A percentile compares a stretch with the other conserved stretches of the same genome.
Conservation (phyloP, 305 asterid species). For the Andrographis paniculata region DNA sequence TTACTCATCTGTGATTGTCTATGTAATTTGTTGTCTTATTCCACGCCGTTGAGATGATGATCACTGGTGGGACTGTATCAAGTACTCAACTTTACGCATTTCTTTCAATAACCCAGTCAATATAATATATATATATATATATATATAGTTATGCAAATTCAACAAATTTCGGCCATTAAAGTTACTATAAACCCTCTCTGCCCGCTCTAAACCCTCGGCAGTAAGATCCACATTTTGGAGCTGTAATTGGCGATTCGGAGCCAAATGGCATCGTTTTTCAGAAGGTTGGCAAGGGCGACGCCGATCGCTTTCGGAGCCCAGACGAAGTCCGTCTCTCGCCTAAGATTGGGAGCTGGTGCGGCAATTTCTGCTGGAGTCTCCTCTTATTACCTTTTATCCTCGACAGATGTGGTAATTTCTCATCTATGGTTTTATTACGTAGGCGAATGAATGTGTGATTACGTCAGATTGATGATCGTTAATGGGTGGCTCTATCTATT, state of each 20-base stretch:
- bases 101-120: too few relatives aligned
- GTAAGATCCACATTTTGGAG: neutral
- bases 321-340: slow-evolving; percentile 35
- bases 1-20: too few relatives aligned
- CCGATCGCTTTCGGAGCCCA: slow-evolving; percentile 41
- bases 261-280: slow-evolving; percentile 50
- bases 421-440: slow-evolving; percentile 10
- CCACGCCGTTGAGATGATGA: too few relatives aligned
- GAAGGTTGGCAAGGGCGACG: slow-evolving; percentile 45
- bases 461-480: neutral
- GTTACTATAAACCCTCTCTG: too few relatives aligned
- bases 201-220: too few relatives aligned
- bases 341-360: slow-evolving; percentile 69
- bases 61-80: too few relatives aligned
- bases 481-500: neutral
- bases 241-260: neutral
- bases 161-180: too few relatives aligned
- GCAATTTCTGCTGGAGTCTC: slow-evolving; percentile 72
- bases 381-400: slow-evolving; percentile 46
- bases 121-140: too few relatives aligned
- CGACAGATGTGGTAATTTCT: slow-evolving; percentile 50
- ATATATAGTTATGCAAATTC: too few relatives aligned
- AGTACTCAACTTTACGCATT: too few relatives aligned
- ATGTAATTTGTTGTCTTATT: too few relatives aligned
- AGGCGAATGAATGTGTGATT: slow-evolving; percentile 2